phyloP scores from a whole-genome alignment of 441 rosid species.

The Pelargonium exstipulatum region DNA sequence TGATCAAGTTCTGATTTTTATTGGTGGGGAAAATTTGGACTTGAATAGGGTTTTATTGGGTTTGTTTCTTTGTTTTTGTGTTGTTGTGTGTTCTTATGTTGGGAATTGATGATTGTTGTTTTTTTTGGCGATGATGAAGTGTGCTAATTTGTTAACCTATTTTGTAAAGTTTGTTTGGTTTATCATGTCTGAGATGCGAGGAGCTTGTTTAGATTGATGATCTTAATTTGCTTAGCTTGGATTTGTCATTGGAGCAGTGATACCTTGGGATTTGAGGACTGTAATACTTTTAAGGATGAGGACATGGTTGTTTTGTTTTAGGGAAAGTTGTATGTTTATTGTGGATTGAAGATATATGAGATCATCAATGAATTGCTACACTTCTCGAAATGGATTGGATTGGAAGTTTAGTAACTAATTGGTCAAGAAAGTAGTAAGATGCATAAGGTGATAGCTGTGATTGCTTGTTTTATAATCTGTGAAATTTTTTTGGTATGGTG shows the following conservation, averaged over 20 bases:
- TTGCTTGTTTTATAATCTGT: background rate
- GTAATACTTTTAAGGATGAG: background rate
- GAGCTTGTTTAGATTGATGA: background rate
- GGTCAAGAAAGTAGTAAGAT: background rate
- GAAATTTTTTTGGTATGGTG: background rate
- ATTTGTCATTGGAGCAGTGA: background rate
- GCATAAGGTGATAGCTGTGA: background rate
- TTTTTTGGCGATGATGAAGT: background rate
- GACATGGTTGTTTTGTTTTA: background rate
- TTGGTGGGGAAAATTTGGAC: background rate
- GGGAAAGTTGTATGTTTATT: background rate
- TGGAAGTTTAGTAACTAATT: background rate
- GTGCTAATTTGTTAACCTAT: background rate
- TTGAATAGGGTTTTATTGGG: slow-evolving; percentile 2
- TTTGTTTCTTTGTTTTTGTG: background rate
- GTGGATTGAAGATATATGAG: background rate
- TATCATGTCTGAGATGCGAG: background rate
- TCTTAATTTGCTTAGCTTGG: background rate
- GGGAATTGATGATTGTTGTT: background rate
- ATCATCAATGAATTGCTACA: background rate
- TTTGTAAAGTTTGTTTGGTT: background rate
- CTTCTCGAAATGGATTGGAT: background rate
- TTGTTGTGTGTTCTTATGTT: background rate
- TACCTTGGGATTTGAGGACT: background rate
- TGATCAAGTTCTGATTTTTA: background rate